phyloP scores from a whole-genome alignment of 2,329 filamentous ascomycete species.

The Fusarium sp. region DNA sequence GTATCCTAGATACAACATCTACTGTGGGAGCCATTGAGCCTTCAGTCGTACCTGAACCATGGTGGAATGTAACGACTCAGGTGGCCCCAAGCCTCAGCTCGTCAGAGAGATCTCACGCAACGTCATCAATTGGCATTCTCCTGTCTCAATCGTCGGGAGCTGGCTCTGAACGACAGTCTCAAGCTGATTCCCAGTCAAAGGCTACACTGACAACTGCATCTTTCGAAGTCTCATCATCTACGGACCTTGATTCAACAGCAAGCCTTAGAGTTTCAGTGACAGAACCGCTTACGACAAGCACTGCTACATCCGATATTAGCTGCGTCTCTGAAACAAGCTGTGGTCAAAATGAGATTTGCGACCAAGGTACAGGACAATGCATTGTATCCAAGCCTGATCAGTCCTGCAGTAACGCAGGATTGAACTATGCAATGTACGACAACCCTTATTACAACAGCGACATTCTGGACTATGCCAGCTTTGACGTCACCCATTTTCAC shows the following conservation, averaged over 20 bases:
- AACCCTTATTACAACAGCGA: background rate
- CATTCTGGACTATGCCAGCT: background rate
- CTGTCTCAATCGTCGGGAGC: background rate
- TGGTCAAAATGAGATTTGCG: background rate
- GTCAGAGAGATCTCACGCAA: background rate
- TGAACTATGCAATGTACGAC: background rate
- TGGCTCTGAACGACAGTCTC: background rate
- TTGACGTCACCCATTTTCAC: background rate
- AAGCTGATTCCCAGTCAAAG: background rate
- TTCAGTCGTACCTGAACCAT: background rate
- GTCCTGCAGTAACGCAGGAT: background rate
- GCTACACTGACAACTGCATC: background rate
- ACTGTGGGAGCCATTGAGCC: background rate
- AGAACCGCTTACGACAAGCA: background rate
- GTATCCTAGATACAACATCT: background rate
- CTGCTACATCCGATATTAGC: background rate
- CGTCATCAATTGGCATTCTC: background rate
- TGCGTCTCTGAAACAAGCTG: background rate
- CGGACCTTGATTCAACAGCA: background rate
- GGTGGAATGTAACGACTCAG: background rate
- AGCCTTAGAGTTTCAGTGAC: background rate
- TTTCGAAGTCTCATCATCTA: background rate
- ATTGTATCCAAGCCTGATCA: background rate
- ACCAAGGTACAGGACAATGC: background rate
- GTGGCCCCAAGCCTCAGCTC: background rate